These are phyloP conservation scores for Dactylellina cionopaga DNA, from an alignment of 2,329 filamentous ascomycete species.

Conservation along the genomic window DNA sequence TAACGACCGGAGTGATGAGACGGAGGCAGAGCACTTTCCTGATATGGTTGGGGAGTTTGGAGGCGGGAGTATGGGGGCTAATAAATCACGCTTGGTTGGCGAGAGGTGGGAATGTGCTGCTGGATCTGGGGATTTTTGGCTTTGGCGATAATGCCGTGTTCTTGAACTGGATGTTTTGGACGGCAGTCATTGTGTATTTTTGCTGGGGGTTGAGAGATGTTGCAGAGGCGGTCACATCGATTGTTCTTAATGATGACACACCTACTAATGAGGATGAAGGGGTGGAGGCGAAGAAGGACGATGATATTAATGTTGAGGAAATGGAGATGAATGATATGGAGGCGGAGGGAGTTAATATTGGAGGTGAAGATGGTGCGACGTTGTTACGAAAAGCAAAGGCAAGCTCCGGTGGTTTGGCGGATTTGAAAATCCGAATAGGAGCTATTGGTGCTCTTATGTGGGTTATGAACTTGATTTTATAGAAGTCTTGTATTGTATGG, in stretches of 20 bases:
- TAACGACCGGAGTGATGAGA: not conserved
- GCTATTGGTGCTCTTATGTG: not conserved
- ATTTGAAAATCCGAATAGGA: no score
- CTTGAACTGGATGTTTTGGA: conserved; percentile 61
- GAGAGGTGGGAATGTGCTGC: conserved; percentile 67
- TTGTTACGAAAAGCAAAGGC: not conserved
- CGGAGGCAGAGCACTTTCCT: conserved; percentile 22
- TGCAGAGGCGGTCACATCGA: conserved; percentile 60
- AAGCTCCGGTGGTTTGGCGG: not conserved
- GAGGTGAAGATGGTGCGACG: no score
- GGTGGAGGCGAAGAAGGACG: conserved; percentile 2
- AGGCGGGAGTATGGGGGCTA: conserved; percentile 68
- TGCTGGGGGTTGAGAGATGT: conserved; percentile 61
- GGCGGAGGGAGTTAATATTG: not conserved
- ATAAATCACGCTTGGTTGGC: conserved; percentile 72
- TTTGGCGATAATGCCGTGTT: conserved; percentile 56
- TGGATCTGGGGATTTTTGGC: conserved; percentile 61
- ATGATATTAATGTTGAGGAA: not conserved
- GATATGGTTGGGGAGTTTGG: conserved; percentile 29
- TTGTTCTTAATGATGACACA: conserved; percentile 59
- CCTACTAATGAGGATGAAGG: not conserved
- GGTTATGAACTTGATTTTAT: not conserved
- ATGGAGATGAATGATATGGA: conserved; percentile 16
- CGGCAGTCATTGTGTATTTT: conserved; percentile 62
- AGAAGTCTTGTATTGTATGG: no score